Evolutionary conservation across 2,329 filamentous ascomycete genomes (phyloP), one percentile per base, ranked within the genome.

Genomic region (Trichophyton rubrum): DNA sequence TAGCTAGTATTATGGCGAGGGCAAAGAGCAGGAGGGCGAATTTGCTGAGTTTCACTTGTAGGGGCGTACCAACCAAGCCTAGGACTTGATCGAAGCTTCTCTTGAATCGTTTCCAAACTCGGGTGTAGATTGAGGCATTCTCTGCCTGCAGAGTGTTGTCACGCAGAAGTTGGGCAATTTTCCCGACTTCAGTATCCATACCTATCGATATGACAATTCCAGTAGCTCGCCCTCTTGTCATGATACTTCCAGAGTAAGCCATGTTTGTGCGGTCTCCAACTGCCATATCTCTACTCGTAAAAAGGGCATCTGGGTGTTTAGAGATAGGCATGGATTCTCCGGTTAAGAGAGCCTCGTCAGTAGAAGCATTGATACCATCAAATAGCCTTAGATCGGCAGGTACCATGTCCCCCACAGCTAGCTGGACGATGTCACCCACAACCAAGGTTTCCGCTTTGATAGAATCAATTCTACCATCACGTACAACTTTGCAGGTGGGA

Each of bases 41-140:
- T 69, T 80, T 80, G 64, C 82, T 83, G n/a, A 86, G 75, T 68
- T 83, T 85, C 66, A 80, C 79, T 69, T 86, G 83, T 8, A 87
- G 77, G 24, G 84, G 84, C 22, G 84, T 86, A 56, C 85, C 84
- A 17, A 84, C 78, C 63, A 30, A 78, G 80, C 59, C 75, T 66
- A 59, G 68, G 51, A 63, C 68, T 67, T 61, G 72, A 68, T 64
- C 72, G 65, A 22, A 67, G 63, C 61, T 79, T 75, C 53, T 75
- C 72, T 62, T 76, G 69, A 59, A 79, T 69, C 64, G 78, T 67
- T 59, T 60, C 73, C 76, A 73, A 43, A 74, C 75, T 62, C 69
- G 73, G 66, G 17, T 71, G 64, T 65, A 73, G 72, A 60, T 74
- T 72, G 71, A 77, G 75, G 61, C 79, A 74, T 2, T 69, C 71